Percentiles rank a stretch among this genome's conserved stretches.
Evolutionary conservation across 495 filamentous ascomycete species (phyloP).

Genomic region (Penicillium coprophilum): DNA sequence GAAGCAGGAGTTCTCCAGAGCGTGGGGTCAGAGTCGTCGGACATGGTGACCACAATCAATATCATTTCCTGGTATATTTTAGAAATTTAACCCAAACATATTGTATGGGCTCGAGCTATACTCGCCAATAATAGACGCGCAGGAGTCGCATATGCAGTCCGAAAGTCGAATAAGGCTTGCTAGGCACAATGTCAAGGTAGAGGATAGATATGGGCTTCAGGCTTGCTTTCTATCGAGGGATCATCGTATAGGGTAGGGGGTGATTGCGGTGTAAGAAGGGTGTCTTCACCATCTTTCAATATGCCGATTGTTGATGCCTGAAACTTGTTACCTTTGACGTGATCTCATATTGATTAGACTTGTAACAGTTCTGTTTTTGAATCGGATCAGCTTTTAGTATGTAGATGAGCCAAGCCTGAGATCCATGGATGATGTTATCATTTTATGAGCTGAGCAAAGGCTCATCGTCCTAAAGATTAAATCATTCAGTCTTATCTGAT

Average conservation of each 20-base stretch:
- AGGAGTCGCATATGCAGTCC: too few relatives aligned
- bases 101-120: not conserved
- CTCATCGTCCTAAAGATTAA: not conserved
- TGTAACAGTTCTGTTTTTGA: not conserved
- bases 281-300: too few relatives aligned
- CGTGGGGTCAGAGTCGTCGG: slow-evolving; percentile 53
- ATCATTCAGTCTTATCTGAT: not conserved
- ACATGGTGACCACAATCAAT: slow-evolving; percentile 29
- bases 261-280: too few relatives aligned
- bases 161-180: not conserved
- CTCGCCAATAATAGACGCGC: too few relatives aligned
- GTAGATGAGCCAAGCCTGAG: not conserved
- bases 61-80: not conserved
- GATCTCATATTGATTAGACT: not conserved
- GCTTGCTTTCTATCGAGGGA: too few relatives aligned
- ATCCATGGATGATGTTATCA: not conserved
- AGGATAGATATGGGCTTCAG: not conserved
- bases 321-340: not conserved
- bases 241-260: too few relatives aligned
- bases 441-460: not conserved
- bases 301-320: too few relatives aligned
- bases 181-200: not conserved
- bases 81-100: not conserved
- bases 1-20: slow-evolving; percentile 72
- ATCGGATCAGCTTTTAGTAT: not conserved